These are phyloP conservation scores for Tolypocladium guangdongense DNA, from an alignment of 2,329 filamentous ascomycete genomes.

Conservation along the genomic window DNA sequence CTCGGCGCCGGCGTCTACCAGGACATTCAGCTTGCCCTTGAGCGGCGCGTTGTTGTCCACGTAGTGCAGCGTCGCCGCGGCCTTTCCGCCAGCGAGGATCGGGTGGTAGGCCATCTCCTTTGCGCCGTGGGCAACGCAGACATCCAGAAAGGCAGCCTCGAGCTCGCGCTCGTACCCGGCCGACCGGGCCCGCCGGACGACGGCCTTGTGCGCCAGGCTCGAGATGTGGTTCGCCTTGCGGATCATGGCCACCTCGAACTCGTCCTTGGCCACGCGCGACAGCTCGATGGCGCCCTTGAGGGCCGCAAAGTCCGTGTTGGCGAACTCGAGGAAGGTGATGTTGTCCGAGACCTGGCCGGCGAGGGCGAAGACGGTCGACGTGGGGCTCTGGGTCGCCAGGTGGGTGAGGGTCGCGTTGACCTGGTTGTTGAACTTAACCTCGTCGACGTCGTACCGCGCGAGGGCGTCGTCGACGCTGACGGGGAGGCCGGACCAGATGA, in stretches of 20 bases:
- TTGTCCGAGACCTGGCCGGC: conserved; percentile 63
- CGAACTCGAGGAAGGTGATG: conserved; percentile 61
- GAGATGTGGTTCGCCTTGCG: conserved; percentile 62
- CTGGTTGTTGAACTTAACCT: conserved; percentile 60
- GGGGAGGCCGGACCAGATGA: conserved; percentile 90
- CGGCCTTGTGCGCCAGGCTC: conserved; percentile 52
- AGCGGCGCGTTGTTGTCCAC: conserved; percentile 65
- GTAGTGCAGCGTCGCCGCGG: conserved; percentile 82
- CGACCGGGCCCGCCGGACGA: conserved; percentile 48
- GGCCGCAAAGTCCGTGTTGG: conserved; percentile 45
- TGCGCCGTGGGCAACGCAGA: conserved; percentile 63
- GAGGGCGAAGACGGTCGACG: conserved; percentile 60
- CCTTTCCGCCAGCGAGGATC: conserved; percentile 71
- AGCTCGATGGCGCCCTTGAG: conserved; percentile 57
- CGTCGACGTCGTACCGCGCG: conserved; percentile 69
- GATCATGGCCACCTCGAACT: conserved; percentile 64
- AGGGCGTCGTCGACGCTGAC: conserved; percentile 66
- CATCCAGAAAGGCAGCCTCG: conserved; percentile 67
- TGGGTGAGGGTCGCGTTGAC: conserved; percentile 61
- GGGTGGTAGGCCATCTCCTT: conserved; percentile 79
- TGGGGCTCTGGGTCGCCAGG: conserved; percentile 26
- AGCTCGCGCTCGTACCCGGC: conserved; percentile 74
- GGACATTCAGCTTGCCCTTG: conserved; percentile 61
- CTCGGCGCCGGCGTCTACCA: conserved; percentile 76
- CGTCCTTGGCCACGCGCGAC: conserved; percentile 60